Percentiles rank a stretch among this genome's conserved stretches.
Evolutionary conservation across 2,329 filamentous ascomycete genomes (phyloP).

Genomic region (Aspergillus ochraceoroseus): DNA sequence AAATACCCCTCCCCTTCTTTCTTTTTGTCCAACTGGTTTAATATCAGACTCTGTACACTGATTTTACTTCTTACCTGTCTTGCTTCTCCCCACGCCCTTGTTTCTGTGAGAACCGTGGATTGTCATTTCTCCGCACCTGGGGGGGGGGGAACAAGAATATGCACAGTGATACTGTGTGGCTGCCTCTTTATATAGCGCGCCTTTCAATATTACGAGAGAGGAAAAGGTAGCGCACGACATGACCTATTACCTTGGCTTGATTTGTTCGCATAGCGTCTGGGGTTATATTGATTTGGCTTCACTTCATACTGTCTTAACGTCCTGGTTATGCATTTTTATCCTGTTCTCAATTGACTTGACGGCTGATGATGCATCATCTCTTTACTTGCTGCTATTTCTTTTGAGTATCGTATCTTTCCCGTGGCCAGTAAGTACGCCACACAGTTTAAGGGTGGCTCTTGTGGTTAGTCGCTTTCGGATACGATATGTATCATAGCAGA

Average conservation of each 20-base stretch:
- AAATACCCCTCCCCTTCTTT: constrained; percentile 34
- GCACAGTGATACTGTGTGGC: constrained; percentile 9
- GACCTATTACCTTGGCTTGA: constrained; percentile 24
- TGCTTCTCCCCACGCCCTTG: constrained; percentile 2
- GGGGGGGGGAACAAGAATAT: constrained; percentile 10
- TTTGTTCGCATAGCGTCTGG: constrained; percentile 39
- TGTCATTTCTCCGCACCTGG: constrained; percentile 9
- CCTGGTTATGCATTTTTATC: constrained; percentile 16
- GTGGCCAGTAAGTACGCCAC: neutral
- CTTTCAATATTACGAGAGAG: constrained; percentile 13
- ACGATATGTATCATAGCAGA: constrained; percentile 8
- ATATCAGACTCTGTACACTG: constrained; percentile 31
- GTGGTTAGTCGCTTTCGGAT: neutral
- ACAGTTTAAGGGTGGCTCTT: neutral
- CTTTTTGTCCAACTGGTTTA: constrained; percentile 26
- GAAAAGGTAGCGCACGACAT: constrained; percentile 16
- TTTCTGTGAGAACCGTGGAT: constrained; percentile 1
- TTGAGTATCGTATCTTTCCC: neutral
- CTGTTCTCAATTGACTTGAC: constrained; percentile 3
- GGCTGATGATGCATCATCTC: constrained; percentile 6
- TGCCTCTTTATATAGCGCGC: constrained; percentile 21
- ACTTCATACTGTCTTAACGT: constrained; percentile 12
- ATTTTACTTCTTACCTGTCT: constrained; percentile 11
- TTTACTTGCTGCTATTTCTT: neutral
- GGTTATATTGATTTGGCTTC: constrained; percentile 27